These are phyloP conservation scores for Opeltia flavorubescens DNA, from an alignment of 495 filamentous ascomycete species.

Conservation along the genomic window DNA sequence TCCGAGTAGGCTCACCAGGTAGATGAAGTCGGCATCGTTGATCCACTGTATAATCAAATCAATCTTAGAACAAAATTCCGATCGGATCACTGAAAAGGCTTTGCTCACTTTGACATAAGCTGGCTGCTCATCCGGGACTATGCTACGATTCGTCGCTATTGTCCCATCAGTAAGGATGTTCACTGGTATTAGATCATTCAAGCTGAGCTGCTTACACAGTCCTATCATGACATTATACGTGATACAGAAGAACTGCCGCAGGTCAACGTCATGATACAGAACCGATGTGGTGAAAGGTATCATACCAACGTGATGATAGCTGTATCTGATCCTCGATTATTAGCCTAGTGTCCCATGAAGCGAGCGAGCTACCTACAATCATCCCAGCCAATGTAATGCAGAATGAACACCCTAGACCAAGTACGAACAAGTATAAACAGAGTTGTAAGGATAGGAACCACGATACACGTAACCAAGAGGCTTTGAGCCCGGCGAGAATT, in stretches of 20 bases:
- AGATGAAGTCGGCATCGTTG: slow-evolving; percentile 23
- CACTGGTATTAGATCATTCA: slow-evolving; percentile 3
- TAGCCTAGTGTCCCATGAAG: not conserved
- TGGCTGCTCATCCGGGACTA: not conserved
- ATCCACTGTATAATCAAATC: slow-evolving; percentile 19
- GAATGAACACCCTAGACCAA: slow-evolving; percentile 10
- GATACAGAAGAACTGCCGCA: slow-evolving; percentile 11
- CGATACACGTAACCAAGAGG: slow-evolving; percentile 9
- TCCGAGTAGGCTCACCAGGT: slow-evolving; percentile 23
- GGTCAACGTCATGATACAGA: not conserved
- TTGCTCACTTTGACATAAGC: slow-evolving; percentile 9
- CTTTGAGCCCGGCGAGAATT: slow-evolving; percentile 7
- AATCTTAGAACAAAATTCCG: not conserved
- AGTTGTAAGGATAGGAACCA: slow-evolving; percentile 7
- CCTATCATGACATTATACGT: slow-evolving; percentile 14
- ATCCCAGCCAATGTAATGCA: slow-evolving; percentile 13
- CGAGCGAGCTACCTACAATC: slow-evolving; percentile 9
- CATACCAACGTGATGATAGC: slow-evolving; percentile 8
- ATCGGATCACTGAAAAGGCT: not conserved
- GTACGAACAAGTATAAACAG: slow-evolving; percentile 13
- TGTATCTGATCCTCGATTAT: slow-evolving; percentile 9
- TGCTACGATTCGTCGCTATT: slow-evolving; percentile 3
- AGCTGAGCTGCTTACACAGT: slow-evolving; percentile 6
- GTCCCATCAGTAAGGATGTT: not conserved
- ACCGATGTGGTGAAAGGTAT: not conserved